Percentiles rank a stretch among this genome's conserved stretches.
phyloP scores from a whole-genome alignment of 192 early-diverging fungal species.

The Backusella parvicylindrica region DNA sequence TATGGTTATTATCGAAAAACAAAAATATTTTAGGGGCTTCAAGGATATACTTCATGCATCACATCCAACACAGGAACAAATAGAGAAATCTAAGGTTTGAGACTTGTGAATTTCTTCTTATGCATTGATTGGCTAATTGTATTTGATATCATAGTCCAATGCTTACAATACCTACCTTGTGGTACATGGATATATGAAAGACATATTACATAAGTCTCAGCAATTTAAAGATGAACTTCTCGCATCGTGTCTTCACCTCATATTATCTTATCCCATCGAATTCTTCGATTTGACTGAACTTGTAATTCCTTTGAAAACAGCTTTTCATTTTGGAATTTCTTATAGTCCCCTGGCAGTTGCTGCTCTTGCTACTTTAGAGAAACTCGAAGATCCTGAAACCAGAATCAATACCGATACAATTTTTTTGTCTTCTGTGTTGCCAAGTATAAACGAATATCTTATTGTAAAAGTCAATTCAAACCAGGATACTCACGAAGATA shows the following conservation, averaged over 20 bases:
- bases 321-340: slow-evolving; percentile 63
- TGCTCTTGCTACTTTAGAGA: slow-evolving; percentile 61
- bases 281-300: slow-evolving; percentile 49
- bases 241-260: slow-evolving; percentile 58
- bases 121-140: neutral
- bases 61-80: neutral
- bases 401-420: slow-evolving; percentile 16
- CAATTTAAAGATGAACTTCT: slow-evolving; percentile 78
- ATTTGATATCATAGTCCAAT: neutral
- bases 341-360: slow-evolving; percentile 59
- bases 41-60: slow-evolving; percentile 9
- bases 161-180: slow-evolving; percentile 7
- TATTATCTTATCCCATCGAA: slow-evolving; percentile 57
- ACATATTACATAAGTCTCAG: slow-evolving; percentile 56
- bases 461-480: slow-evolving; percentile 39
- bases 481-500: neutral
- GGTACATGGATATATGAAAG: slow-evolving; percentile 47
- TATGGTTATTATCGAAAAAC: slow-evolving; percentile 39
- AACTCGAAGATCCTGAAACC: slow-evolving; percentile 39
- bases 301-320: slow-evolving; percentile 56
- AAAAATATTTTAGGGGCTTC: slow-evolving; percentile 27
- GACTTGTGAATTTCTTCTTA: neutral
- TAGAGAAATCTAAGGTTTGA: neutral
- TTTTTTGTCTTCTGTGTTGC: slow-evolving; percentile 44
- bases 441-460: slow-evolving; percentile 65